phyloP scores from a whole-genome alignment of 352 stramenopile species.

The Elongisporangium anandrum region DNA sequence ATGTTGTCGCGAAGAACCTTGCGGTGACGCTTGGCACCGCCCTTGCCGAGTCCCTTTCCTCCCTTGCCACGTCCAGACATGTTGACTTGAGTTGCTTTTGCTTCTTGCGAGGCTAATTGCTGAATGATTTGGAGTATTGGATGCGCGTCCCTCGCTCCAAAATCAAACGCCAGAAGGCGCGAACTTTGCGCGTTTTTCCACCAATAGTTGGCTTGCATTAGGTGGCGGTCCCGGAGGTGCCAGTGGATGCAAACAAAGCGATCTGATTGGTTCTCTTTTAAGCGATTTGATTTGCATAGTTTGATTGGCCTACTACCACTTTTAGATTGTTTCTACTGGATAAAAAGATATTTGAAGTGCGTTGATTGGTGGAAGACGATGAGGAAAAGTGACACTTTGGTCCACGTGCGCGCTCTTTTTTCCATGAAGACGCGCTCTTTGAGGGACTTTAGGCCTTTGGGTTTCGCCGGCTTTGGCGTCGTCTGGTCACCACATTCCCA shows the following conservation, averaged over 20 bases:
- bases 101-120: slow-evolving; percentile 53
- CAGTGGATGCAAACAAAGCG: background rate
- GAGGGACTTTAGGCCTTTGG: background rate
- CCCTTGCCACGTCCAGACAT: slow-evolving; percentile 87
- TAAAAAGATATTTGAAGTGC: background rate
- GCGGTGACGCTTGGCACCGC: slow-evolving; percentile 82
- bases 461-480: background rate
- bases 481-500: slow-evolving; percentile 24
- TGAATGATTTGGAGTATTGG: slow-evolving; percentile 31
- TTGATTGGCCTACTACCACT: slow-evolving; percentile 4
- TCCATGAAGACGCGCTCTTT: slow-evolving; percentile 1
- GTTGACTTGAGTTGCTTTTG: slow-evolving; percentile 41
- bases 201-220: background rate
- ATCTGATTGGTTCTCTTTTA: slow-evolving; percentile 17
- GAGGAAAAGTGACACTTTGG: slow-evolving; percentile 3
- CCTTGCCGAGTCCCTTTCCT: slow-evolving; percentile 80
- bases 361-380: slow-evolving; percentile 21
- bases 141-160: background rate
- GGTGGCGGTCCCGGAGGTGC: background rate
- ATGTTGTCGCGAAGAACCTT: slow-evolving; percentile 91
- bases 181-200: background rate
- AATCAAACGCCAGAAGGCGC: background rate
- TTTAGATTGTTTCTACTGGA: slow-evolving; percentile 1
- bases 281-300: slow-evolving; percentile 3
- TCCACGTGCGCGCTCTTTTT: background rate